phyloP scores from a whole-genome alignment of 2,329 filamentous ascomycete genomes.

The Coniella vitis region DNA sequence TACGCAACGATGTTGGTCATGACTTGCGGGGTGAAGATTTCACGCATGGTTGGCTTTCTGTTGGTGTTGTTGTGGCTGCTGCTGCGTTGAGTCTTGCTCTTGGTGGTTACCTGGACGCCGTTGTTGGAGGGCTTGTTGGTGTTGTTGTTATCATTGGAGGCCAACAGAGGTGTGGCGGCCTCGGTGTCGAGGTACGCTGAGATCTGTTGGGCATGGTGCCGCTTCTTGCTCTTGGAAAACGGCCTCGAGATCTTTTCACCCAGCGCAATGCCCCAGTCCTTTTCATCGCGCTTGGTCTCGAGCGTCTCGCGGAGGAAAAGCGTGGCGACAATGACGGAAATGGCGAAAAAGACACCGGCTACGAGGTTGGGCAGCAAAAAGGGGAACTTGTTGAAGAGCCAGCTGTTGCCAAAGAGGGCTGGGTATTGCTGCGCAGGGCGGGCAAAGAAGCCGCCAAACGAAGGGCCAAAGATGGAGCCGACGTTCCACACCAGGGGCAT shows the following conservation, averaged over 20 bases:
- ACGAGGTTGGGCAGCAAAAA: constrained; percentile 82
- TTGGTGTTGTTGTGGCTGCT: not conserved
- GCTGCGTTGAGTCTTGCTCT: constrained; percentile 18
- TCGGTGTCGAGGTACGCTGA: constrained; percentile 47
- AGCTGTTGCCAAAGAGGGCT: constrained; percentile 56
- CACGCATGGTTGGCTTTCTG: constrained; percentile 33
- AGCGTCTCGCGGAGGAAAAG: constrained; percentile 86
- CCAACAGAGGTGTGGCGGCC: constrained; percentile 48
- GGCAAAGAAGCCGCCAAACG: constrained; percentile 79
- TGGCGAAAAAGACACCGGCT: constrained; percentile 66
- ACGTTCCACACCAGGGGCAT: constrained; percentile 90
- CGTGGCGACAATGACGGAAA: constrained; percentile 66
- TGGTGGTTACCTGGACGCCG: constrained; percentile 16
- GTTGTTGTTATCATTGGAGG: too few relatives aligned
- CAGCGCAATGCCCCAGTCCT: constrained; percentile 69
- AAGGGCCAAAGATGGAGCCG: constrained; percentile 80
- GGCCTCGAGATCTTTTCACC: constrained; percentile 55
- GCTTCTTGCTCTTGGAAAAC: constrained; percentile 23
- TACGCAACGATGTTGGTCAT: constrained; percentile 71
- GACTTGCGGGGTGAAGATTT: constrained; percentile 70
- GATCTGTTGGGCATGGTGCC: constrained; percentile 21
- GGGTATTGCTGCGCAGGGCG: constrained; percentile 73
- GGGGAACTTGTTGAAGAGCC: constrained; percentile 68
- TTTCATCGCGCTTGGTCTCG: constrained; percentile 57
- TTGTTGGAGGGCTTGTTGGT: too few relatives aligned